Percentiles rank a stretch among this genome's conserved stretches.
These are phyloP conservation scores for Lepidopterella palustris DNA, from an alignment of 495 filamentous ascomycete genomes.

Conservation along the genomic window DNA sequence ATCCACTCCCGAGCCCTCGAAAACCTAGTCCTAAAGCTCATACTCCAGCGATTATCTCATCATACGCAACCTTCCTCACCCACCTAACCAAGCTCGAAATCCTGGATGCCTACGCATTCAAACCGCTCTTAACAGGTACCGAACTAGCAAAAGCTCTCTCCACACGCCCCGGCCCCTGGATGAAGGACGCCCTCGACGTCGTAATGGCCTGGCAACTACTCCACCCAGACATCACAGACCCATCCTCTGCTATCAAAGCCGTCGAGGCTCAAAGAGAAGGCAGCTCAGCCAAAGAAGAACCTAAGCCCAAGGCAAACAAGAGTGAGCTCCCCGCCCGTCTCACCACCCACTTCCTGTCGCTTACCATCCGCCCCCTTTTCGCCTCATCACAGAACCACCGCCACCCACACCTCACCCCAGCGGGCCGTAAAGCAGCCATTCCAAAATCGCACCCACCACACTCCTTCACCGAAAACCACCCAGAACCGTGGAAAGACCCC, in stretches of 20 bases:
- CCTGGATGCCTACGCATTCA: conserved; percentile 38
- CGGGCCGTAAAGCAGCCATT: conserved; percentile 20
- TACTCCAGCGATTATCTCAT: conserved; percentile 33
- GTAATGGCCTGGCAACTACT: conserved; percentile 80
- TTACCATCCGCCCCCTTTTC: conserved; percentile 42
- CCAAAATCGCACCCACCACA: conserved; percentile 36
- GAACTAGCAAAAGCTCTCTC: conserved; percentile 56
- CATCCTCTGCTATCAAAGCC: conserved; percentile 57
- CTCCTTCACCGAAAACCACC: conserved; percentile 39
- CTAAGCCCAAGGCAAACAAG: conserved; percentile 9
- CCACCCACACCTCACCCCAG: conserved; percentile 22
- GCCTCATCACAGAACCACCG: conserved; percentile 21
- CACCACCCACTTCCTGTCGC: conserved; percentile 35
- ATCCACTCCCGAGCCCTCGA: neutral
- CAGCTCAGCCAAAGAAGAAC: neutral
- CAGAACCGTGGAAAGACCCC: conserved; percentile 68
- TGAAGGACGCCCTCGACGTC: conserved; percentile 62
- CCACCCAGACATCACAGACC: conserved; percentile 59
- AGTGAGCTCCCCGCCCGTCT: conserved; percentile 39
- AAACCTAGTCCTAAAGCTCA: conserved; percentile 15
- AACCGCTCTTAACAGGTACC: conserved; percentile 46
- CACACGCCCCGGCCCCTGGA: conserved; percentile 67
- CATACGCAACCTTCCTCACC: conserved; percentile 51
- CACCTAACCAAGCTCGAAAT: conserved; percentile 45
- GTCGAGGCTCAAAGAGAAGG: conserved; percentile 16